These are phyloP conservation scores for Phellopilus nigrolimitatus DNA, from an alignment of 1,284 basidiomycete species.

Conservation along the genomic window DNA sequence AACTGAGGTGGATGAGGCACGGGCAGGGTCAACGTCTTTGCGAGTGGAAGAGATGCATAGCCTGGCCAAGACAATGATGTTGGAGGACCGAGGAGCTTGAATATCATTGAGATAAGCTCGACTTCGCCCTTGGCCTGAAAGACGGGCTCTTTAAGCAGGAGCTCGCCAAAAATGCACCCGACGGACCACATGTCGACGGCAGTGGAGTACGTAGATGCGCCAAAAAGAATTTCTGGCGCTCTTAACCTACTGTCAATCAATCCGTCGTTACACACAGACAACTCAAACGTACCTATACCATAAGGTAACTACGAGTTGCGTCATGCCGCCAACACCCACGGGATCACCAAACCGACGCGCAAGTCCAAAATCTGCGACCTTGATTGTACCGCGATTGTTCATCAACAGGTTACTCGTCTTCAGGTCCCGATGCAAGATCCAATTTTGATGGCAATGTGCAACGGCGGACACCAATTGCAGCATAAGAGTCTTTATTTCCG, in stretches of 20 bases:
- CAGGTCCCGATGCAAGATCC: slow-evolving; percentile 97
- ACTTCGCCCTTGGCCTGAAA: slow-evolving; percentile 96
- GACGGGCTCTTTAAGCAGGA: slow-evolving; percentile 89
- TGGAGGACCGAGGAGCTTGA: slow-evolving; percentile 88
- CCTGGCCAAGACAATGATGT: slow-evolving; percentile 86
- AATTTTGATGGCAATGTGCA: slow-evolving; percentile 88
- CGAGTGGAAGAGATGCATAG: slow-evolving; percentile 71
- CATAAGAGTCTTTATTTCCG: slow-evolving; percentile 97
- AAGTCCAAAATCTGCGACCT: slow-evolving; percentile 97
- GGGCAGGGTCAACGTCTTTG: slow-evolving; percentile 75
- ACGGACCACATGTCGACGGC: slow-evolving; percentile 99
- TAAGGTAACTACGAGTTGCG: slow-evolving; percentile 94
- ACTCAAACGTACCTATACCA: slow-evolving; percentile 86
- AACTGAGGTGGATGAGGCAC: slow-evolving; percentile 71
- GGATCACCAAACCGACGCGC: slow-evolving; percentile 96
- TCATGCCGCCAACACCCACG: slow-evolving; percentile 88
- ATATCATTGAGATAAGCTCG: slow-evolving; percentile 91
- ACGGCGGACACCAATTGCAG: slow-evolving; percentile 92
- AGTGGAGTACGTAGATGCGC: slow-evolving; percentile 89
- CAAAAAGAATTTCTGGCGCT: slow-evolving; percentile 93
- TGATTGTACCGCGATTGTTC: slow-evolving; percentile 98
- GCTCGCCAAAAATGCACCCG: slow-evolving; percentile 98
- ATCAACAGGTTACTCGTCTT: slow-evolving; percentile 98
- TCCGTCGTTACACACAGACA: slow-evolving; percentile 21
- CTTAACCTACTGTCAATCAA: slow-evolving; percentile 39